A percentile compares a stretch with the other conserved stretches of the same genome.
Conservation (phyloP, 192 early-diverging fungal genomes). For the Phlyctochytrium arcticum region DNA sequence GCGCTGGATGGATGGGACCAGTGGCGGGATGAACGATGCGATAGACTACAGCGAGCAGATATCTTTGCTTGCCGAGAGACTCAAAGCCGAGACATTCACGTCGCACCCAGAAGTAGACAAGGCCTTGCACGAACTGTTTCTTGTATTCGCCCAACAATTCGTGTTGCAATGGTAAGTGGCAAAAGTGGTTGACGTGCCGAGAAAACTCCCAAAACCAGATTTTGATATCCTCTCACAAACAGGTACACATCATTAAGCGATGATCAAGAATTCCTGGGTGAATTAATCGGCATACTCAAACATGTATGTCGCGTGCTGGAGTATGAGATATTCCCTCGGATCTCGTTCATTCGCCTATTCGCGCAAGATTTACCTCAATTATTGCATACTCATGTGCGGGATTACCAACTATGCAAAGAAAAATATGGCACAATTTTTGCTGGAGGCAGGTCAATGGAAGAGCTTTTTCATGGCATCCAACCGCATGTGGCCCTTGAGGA, state of each 20-base stretch:
- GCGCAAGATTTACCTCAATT: conserved; percentile 29
- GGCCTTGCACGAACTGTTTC: too few species aligned
- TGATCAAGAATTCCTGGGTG: conserved; percentile 34
- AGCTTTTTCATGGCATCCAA: conserved; percentile 37
- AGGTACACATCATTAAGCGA: conserved; percentile 13
- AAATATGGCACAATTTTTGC: conserved; percentile 41
- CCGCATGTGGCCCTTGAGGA: conserved; percentile 34
- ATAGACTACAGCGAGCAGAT: too few species aligned
- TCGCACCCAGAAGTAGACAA: too few species aligned
- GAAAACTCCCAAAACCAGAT: too few species aligned
- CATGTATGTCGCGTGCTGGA: conserved; percentile 18
- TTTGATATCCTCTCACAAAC: too few species aligned
- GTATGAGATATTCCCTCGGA: not conserved
- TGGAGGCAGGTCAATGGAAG: conserved; percentile 32
- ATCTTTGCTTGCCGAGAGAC: too few species aligned
- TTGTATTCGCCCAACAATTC: too few species aligned
- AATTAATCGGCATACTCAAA: conserved; percentile 14
- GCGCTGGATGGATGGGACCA: too few species aligned
- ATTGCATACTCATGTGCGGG: conserved; percentile 27
- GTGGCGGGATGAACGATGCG: too few species aligned
- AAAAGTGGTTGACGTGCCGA: too few species aligned
- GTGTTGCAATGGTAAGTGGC: too few species aligned
- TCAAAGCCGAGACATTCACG: too few species aligned
- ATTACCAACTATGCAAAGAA: conserved; percentile 28
- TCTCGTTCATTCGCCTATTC: conserved; percentile 33